phyloP scores from a whole-genome alignment of 2,329 filamentous ascomycete genomes.

The Aspergillus nomiae region DNA sequence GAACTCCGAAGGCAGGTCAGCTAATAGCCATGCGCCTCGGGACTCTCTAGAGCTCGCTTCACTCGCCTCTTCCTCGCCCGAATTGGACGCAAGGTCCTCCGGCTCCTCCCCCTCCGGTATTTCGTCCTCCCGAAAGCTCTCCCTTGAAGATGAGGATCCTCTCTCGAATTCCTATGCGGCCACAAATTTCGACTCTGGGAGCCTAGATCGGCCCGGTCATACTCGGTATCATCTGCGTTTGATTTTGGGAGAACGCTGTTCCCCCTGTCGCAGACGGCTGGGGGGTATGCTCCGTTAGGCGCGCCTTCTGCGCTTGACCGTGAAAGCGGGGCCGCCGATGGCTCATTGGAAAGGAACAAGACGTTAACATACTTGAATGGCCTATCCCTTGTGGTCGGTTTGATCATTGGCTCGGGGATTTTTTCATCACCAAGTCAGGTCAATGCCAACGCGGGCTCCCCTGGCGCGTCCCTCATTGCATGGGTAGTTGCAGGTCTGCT shows the following conservation, averaged over 20 bases:
- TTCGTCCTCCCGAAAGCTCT: conserved; percentile 88
- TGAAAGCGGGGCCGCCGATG: conserved; percentile 65
- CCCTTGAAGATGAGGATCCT: conserved; percentile 83
- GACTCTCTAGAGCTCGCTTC: conserved; percentile 97
- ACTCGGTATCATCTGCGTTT: conserved; percentile 90
- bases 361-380: conserved; percentile 94
- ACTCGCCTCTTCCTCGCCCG: conserved; percentile 79
- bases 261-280: conserved; percentile 80
- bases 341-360: conserved; percentile 92
- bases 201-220: conserved; percentile 64
- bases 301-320: conserved; percentile 65
- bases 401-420: conserved; percentile 96
- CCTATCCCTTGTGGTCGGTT: conserved; percentile 81
- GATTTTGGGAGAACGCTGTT: conserved; percentile 94
- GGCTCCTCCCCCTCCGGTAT: conserved; percentile 75
- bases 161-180: conserved; percentile 56
- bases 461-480: conserved; percentile 84
- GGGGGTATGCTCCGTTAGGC: conserved; percentile 83
- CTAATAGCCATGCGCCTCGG: conserved; percentile 55
- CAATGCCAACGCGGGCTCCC: conserved; percentile 86
- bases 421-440: conserved; percentile 95
- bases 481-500: conserved; percentile 90
- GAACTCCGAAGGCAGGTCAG: conserved; percentile 30
- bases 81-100: conserved; percentile 64
- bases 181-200: conserved; percentile 51